Conservation (phyloP, 345 rosid species). For the Rubroshorea leprosula region DNA sequence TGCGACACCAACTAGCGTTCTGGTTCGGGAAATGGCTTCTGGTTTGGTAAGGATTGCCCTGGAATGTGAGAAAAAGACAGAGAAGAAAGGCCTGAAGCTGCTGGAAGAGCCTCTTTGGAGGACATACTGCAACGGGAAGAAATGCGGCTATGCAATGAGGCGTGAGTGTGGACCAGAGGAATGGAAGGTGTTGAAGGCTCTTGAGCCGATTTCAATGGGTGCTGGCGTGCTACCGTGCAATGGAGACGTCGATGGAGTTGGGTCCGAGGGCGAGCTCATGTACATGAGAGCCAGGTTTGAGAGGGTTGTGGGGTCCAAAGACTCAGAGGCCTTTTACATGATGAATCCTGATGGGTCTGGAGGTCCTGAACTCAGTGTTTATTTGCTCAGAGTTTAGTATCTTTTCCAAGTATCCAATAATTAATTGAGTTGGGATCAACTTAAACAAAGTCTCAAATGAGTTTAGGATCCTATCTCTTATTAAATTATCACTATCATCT, state of each 20-base stretch:
- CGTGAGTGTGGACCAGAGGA: slow-evolving; percentile 62
- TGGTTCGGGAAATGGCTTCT: slow-evolving; percentile 91
- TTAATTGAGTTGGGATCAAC: no score
- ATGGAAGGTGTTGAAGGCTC: slow-evolving; percentile 59
- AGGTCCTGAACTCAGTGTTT: slow-evolving; percentile 89
- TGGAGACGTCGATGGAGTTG: slow-evolving; percentile 25
- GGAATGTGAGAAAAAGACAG: slow-evolving; percentile 55
- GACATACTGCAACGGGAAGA: slow-evolving; percentile 83
- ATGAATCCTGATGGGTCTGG: slow-evolving; percentile 77
- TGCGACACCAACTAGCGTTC: slow-evolving; percentile 71
- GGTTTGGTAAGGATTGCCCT: slow-evolving; percentile 82
- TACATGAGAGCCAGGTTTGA: slow-evolving; percentile 94
- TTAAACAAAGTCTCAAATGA: no score
- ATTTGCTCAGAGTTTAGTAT: slow-evolving; percentile 56
- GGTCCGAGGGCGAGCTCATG: slow-evolving; percentile 85
- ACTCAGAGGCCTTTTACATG: slow-evolving; percentile 95
- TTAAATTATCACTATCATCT: no score
- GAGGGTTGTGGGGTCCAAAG: slow-evolving; percentile 83
- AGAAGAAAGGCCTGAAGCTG: slow-evolving; percentile 42
- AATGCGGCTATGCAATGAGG: slow-evolving; percentile 72
- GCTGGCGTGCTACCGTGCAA: slow-evolving; percentile 84
- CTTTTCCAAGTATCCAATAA: no score
- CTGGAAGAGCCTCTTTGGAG: slow-evolving; percentile 71
- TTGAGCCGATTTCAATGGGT: slow-evolving; percentile 87
- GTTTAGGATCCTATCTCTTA: slow-evolving; percentile 2